Evolutionary conservation across 1,139 yeast genomes (phyloP).

Genomic region (Magnusiomyces paraingens): DNA sequence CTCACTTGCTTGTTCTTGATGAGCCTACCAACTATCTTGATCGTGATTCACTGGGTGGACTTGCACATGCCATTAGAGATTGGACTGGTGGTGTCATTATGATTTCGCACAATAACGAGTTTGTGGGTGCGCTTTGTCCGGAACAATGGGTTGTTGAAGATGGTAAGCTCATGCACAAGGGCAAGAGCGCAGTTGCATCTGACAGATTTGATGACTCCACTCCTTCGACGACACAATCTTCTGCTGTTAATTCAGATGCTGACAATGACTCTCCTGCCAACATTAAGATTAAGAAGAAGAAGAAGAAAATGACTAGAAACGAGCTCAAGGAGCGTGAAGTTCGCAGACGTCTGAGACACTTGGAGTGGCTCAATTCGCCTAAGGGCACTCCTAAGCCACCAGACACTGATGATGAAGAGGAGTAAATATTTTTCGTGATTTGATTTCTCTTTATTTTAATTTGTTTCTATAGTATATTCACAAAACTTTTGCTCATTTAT

Average conservation of each 20-base stretch:
- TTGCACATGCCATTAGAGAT: constrained; percentile 94
- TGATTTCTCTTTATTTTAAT: neutral
- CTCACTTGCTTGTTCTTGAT: constrained; percentile 93
- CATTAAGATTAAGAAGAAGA: constrained; percentile 73
- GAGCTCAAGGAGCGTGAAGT: constrained; percentile 88
- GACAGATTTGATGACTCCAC: constrained; percentile 76
- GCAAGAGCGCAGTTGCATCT: constrained; percentile 65
- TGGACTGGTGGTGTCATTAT: constrained; percentile 98
- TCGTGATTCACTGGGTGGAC: constrained; percentile 95
- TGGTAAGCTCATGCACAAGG: constrained; percentile 82
- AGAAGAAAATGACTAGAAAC: constrained; percentile 95
- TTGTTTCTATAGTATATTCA: no score
- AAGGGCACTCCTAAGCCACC: constrained; percentile 95
- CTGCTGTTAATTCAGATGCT: constrained; percentile 25
- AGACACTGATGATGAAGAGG: constrained; percentile 87
- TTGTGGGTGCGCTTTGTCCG: constrained; percentile 95
- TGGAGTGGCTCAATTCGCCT: constrained; percentile 93
- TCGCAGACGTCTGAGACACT: constrained; percentile 88
- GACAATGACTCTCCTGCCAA: constrained; percentile 81
- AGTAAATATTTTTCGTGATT: neutral
- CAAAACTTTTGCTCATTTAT: neutral
- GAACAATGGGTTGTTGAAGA: constrained; percentile 98
- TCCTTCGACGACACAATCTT: constrained; percentile 28
- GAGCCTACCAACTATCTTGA: constrained; percentile 98
- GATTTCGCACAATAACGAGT: constrained; percentile 97